Base-by-base conservation (phyloP, 1,284 basidiomycete genomes). In the Cutaneotrichosporon sp. region DNA sequence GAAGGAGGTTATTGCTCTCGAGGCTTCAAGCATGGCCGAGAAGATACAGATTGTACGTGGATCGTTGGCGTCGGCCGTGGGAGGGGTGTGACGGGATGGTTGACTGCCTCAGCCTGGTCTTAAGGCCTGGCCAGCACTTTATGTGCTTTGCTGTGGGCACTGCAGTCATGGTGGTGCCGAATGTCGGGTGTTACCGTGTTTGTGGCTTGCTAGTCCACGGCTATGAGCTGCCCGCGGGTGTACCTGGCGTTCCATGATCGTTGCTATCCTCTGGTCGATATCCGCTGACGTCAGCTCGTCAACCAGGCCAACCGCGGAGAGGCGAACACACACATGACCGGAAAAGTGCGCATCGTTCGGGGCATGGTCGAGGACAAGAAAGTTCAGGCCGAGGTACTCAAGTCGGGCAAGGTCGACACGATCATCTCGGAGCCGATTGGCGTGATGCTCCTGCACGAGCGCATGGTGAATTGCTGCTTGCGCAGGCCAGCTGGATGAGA, bases 351-450 rank as follows among this genome's bases (percentile, higher is more conserved):
- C 19, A 60, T 74, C 24, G 72, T 72, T 22, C 55, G 63, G 26
- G 72, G 70, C 16, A 71, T 72, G 70, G 71, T 74, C 17, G 72
- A 74, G 55, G 65, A 71, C 48, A 55, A 63, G 32, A 55, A 59
- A 11, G 62, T 70, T 9, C 70, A 75, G 58, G 55, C 59, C 8
- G 55, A 68, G 19, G 70, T 72, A 8, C 52, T 74, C 42, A 20
- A 51, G 33, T 60, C 59, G 31, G 74, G 66, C 22, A 67, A 76
- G 60, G 77, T 79, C 22, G 78, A 79, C 55, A 79, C 78, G 25
- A 76, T 79, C 46, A 71, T 79, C n/a, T 78, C 76, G 3, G 78
- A 79, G 59, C 78, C 78, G 24, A 75, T 79, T 11, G 78, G 78
- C 4, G 77, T 79, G 14, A 72, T 79, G 64, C 62, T 79, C 24